A percentile compares a stretch with the other conserved stretches of the same genome.
phyloP scores from a whole-genome alignment of 768 basidiomycete genomes.

The Lentinula aciculospora region DNA sequence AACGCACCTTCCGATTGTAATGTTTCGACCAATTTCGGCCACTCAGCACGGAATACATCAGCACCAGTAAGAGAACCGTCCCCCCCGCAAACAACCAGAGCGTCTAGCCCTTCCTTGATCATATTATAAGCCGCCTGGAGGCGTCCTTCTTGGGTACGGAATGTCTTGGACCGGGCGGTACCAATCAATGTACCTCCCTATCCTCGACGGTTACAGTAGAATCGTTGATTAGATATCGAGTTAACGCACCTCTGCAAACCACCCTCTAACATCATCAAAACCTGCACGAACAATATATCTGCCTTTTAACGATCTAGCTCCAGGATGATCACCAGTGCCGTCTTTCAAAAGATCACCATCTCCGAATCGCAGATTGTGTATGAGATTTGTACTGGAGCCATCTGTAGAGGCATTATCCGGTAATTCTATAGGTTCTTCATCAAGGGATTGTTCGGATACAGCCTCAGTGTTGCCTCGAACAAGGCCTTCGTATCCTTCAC shows the following conservation, averaged over 20 bases:
- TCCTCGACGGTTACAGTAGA: neutral
- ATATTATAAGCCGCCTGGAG: constrained; percentile 86
- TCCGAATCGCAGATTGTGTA: constrained; percentile 78
- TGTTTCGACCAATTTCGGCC: constrained; percentile 77
- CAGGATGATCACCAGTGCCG: constrained; percentile 70
- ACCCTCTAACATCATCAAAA: constrained; percentile 96
- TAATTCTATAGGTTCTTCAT: neutral
- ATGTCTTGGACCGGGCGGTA: constrained; percentile 81
- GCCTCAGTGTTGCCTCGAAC: constrained; percentile 65
- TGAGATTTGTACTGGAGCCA: constrained; percentile 32
- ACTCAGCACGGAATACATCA: constrained; percentile 89
- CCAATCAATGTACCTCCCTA: constrained; percentile 95
- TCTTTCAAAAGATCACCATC: constrained; percentile 74
- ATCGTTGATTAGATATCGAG: neutral
- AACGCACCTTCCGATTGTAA: constrained; percentile 57
- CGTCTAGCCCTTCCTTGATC: constrained; percentile 95
- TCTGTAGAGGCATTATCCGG: constrained; percentile 11
- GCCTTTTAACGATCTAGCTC: constrained; percentile 76
- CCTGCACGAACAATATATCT: constrained; percentile 93
- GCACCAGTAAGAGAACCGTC: constrained; percentile 97
- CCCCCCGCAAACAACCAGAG: constrained; percentile 94
- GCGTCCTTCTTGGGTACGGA: constrained; percentile 86
- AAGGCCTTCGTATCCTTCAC: constrained; percentile 98
- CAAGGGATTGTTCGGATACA: neutral
- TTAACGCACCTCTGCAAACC: constrained; percentile 75